Conservation (phyloP, 371 early-diverging fungal species). For the Amoeboaphelidium protococcarum region DNA sequence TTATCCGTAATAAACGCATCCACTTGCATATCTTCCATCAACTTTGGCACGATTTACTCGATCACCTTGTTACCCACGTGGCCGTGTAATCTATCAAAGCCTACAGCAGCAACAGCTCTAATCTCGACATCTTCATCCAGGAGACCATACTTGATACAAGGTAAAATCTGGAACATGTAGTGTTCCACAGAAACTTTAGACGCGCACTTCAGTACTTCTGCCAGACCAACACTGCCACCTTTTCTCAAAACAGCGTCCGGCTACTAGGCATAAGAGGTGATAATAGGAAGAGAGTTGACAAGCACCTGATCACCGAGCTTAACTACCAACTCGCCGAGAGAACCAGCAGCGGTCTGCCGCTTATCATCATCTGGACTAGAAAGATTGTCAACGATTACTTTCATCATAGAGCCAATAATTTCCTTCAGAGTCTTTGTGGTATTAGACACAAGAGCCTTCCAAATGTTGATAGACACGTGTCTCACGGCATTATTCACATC, state of each 20-base stretch:
- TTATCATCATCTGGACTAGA: slow-evolving; percentile 35
- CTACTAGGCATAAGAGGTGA: slow-evolving; percentile 7
- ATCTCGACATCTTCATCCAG: background rate
- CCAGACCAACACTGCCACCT: background rate
- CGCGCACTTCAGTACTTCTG: background rate
- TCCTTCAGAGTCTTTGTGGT: slow-evolving; percentile 89
- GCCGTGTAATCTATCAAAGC: slow-evolving; percentile 68
- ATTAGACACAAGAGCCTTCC: slow-evolving; percentile 82
- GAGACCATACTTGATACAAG: background rate
- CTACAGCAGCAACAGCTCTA: background rate
- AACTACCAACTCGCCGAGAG: slow-evolving; percentile 77
- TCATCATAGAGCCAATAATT: slow-evolving; percentile 61
- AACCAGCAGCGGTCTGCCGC: slow-evolving; percentile 46
- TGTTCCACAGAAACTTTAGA: background rate
- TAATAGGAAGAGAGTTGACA: slow-evolving; percentile 56
- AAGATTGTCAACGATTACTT: slow-evolving; percentile 48
- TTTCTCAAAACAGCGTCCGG: background rate
- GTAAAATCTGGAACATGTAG: background rate
- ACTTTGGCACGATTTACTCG: slow-evolving; percentile 61
- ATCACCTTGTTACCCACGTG: slow-evolving; percentile 65
- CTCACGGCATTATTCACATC: slow-evolving; percentile 51
- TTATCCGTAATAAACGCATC: too few species aligned
- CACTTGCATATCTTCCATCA: slow-evolving; percentile 44
- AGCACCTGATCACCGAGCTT: slow-evolving; percentile 76
- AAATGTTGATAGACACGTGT: slow-evolving; percentile 60